phyloP scores from a whole-genome alignment of 1,284 basidiomycete species.

The Apiotrichum akiyoshidainum region DNA sequence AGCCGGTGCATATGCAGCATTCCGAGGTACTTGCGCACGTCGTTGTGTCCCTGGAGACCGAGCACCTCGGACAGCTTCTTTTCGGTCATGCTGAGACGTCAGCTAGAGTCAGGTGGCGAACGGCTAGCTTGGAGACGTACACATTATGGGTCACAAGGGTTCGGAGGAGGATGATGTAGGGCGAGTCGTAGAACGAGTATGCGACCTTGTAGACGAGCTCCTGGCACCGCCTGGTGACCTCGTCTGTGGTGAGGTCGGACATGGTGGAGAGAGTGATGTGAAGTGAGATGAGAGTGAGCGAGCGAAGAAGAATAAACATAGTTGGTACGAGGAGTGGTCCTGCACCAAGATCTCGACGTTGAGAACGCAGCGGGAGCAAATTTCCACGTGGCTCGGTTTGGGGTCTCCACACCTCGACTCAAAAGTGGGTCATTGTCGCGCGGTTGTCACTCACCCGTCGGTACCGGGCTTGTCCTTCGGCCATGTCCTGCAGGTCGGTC shows the following conservation, averaged over 20 bases:
- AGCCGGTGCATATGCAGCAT: slow-evolving; percentile 80
- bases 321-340: background rate
- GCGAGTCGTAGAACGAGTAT: slow-evolving; percentile 90
- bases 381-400: background rate
- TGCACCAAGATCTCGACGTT: background rate
- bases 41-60: slow-evolving; percentile 77
- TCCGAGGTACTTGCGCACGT: slow-evolving; percentile 86
- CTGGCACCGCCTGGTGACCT: slow-evolving; percentile 35
- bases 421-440: no score
- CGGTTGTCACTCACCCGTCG: background rate
- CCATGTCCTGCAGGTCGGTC: no score
- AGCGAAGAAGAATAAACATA: background rate
- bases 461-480: no score
- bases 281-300: background rate
- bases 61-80: slow-evolving; percentile 76
- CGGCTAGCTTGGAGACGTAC: slow-evolving; percentile 53
- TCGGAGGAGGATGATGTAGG: slow-evolving; percentile 87
- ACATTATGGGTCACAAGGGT: slow-evolving; percentile 85
- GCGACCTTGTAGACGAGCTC: slow-evolving; percentile 84
- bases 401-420: background rate
- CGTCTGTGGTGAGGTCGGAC: slow-evolving; percentile 32
- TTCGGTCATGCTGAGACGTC: slow-evolving; percentile 29
- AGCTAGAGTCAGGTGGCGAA: background rate
- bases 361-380: background rate
- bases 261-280: background rate